Base-by-base conservation (phyloP, 257 asterid genomes). In the Osmanthus fragrans region DNA sequence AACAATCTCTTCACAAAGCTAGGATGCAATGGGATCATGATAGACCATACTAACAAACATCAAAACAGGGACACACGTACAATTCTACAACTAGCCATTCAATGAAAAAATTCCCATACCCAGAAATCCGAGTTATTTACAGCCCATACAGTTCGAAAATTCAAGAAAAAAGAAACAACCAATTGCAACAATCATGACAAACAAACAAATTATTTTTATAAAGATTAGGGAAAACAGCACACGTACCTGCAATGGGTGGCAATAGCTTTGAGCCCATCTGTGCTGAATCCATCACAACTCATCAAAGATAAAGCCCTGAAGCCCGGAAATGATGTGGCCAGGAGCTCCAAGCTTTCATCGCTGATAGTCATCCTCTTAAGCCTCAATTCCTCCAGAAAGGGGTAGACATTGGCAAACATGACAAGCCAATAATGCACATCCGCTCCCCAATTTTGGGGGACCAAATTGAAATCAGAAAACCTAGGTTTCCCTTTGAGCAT, bases 261-360 rank as follows among this genome's bases (percentile, higher is more conserved):
- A 70, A 93, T 79, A 77, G 89, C 82, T 84, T 89, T 83, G 80
- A 93, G 92, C 76, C 98, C 98, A 70, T 82, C 81, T 25, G 88
- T 90, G 79, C 84, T 89, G 79, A 89, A 93, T 15, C 98, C 98
- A 81, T 93, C 98, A 71, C 98, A 93, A 63, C 96, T 91, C 58
- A 83, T 73, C 88, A 93, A 85, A 49, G 96, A 87, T 76, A 92
- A 86, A 54, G 89, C 89, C 82, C 87, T 93, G 88, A 93, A 93
- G 73, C 80, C 81, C 1, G 88, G 88, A 79, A 90, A 93, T 0
- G 96, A 85, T 70, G 81, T 88, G 4, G 96, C 97, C 84, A 93
- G 78, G 75, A 88, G 86, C 84, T 86, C 88, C 89, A 90, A 79
- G 81, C 92, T 90, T 74, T 86, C 89, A 75, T 90, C 92, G 70